Evolutionary conservation across 768 basidiomycete genomes (phyloP), one percentile per base, ranked within the genome.

Genomic region (Kwoniella sp.): DNA sequence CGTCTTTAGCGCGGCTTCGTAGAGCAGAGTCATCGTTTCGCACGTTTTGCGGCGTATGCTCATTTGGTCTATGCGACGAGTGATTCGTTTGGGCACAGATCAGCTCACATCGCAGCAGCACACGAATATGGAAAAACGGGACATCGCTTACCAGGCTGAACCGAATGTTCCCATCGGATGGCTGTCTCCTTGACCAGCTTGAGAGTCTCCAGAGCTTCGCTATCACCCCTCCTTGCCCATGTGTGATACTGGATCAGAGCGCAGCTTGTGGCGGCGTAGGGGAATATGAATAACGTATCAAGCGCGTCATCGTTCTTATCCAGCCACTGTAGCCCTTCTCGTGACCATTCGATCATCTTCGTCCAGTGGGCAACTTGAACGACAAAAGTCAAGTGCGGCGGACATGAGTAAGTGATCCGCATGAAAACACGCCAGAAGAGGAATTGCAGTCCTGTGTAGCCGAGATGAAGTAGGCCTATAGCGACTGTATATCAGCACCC

Each of bases 341-440:
- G 85, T 0, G 90, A 90, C 73, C 90, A 82, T 30, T 82, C 74
- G 52, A 92, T 85, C 53, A 96, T 84, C 55, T 83, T 82, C 21
- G 84, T 85, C 92, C 91, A 96, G 67, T 87, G 85, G 72, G 88
- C 88, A 26, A 92, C 84, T 1, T 88, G 90, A 68, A 94, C 81
- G 40, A 86, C 85, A 72, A 95, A 92, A 76, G 90, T 93, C 74
- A 95, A 85, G 74, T 96, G 92, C 12, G 86, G 86, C 9, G 95
- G 93, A 75, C 91, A 90, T 21, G 87, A 85, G 82, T 96, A 98
- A 62, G 91, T 92, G 80, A 97, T 92, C 55, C 95, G 87, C 91
- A 97, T 94, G 83, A 97, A 98, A 30, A 96, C 92, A 54, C 95
- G 89, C 88, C 92, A 96, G 81, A 96, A 94, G 79, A 98, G 90